These are phyloP conservation scores for Pythium monospermum DNA, from an alignment of 352 stramenopile species.

Conservation along the genomic window DNA sequence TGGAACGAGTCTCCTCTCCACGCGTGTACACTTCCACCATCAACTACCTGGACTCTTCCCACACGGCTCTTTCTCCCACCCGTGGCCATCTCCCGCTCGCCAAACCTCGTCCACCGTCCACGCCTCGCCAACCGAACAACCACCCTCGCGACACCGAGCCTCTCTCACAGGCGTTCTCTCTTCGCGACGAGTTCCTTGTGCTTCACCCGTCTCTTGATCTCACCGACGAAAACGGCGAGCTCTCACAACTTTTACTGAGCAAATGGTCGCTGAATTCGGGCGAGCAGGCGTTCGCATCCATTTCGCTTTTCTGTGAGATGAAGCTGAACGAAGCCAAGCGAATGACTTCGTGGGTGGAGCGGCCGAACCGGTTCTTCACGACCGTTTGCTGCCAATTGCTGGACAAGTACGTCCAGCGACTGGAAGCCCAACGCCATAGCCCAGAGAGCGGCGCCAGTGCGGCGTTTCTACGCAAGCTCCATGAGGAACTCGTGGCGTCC, in stretches of 20 bases:
- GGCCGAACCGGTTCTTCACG: conserved; percentile 68
- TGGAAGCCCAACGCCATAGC: conserved; percentile 2
- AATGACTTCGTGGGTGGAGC: conserved; percentile 68
- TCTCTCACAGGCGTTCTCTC: too few relatives aligned
- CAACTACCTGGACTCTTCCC: conserved; percentile 5
- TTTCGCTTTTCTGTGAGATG: conserved; percentile 73
- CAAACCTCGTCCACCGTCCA: background rate
- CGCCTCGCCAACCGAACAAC: background rate
- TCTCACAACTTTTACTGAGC: conserved; percentile 52
- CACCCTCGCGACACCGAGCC: background rate
- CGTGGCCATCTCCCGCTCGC: background rate
- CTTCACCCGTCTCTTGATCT: conserved; percentile 55
- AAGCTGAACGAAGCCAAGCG: conserved; percentile 74
- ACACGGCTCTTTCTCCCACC: background rate
- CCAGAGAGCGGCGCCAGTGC: conserved; percentile 30
- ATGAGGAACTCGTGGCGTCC: conserved; percentile 40
- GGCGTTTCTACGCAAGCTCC: conserved; percentile 45
- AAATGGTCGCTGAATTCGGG: conserved; percentile 61
- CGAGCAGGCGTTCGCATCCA: conserved; percentile 51
- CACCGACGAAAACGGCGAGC: conserved; percentile 47
- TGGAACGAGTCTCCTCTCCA: conserved; percentile 10
- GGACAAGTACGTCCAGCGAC: conserved; percentile 46
- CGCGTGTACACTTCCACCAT: conserved; percentile 13
- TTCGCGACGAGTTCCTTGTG: conserved; percentile 37
- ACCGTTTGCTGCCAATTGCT: conserved; percentile 69